Evolutionary conservation across 1,284 basidiomycete species (phyloP).

Genomic region (Ganoderma sinense): DNA sequence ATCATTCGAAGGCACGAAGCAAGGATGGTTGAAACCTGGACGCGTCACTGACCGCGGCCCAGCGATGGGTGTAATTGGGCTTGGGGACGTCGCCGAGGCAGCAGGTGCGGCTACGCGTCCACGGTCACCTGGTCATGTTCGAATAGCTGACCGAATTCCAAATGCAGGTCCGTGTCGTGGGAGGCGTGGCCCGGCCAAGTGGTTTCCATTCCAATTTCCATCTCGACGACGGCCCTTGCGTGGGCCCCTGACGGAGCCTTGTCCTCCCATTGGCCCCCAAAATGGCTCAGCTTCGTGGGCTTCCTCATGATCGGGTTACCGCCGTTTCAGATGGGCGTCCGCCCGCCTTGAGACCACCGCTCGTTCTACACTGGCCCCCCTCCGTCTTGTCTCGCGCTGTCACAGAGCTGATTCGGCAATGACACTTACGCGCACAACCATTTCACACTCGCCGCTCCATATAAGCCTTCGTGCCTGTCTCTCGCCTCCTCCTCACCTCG

Average conservation of each 20-base stretch:
- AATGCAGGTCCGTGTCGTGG: constrained; percentile 1
- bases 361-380: not conserved
- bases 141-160: constrained; percentile 2
- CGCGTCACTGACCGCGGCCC: not conserved
- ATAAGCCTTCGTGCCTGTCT: constrained; percentile 6
- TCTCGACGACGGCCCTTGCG: not conserved
- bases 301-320: not conserved
- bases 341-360: constrained; percentile 1
- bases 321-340: constrained; percentile 5
- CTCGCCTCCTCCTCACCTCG: constrained; percentile 9
- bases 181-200: not conserved
- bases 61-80: not conserved
- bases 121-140: not conserved
- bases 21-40: not conserved
- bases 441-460: constrained; percentile 11
- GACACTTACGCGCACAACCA: not conserved
- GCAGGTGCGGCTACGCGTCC: not conserved
- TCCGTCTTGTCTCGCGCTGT: constrained; percentile 1
- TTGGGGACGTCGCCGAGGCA: not conserved
- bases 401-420: constrained; percentile 3
- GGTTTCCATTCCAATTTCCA: not conserved
- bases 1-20: not conserved
- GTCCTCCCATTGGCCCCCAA: not conserved
- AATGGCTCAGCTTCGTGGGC: not conserved
- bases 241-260: not conserved